These are phyloP conservation scores for Aspergillus cristatus DNA, from an alignment of 495 filamentous ascomycete species.

Conservation along the genomic window DNA sequence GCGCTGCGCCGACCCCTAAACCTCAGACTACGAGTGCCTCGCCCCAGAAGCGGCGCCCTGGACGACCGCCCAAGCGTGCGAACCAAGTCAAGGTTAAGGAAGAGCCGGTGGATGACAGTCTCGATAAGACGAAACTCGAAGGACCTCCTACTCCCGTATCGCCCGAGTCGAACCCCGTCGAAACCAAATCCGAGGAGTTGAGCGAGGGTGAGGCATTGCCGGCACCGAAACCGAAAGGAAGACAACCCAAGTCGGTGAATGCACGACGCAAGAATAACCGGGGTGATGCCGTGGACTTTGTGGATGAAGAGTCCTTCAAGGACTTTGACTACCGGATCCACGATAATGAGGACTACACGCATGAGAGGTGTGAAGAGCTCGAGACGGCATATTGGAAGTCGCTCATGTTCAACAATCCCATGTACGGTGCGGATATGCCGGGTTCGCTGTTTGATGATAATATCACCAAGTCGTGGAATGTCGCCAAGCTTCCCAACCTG, in stretches of 20 bases:
- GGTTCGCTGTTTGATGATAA: constrained; percentile 87
- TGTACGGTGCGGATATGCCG: constrained; percentile 96
- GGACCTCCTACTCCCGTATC: constrained; percentile 47
- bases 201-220: constrained; percentile 43
- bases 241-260: constrained; percentile 51
- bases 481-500: constrained; percentile 86
- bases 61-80: constrained; percentile 35
- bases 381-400: constrained; percentile 95
- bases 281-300: constrained; percentile 54
- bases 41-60: constrained; percentile 38
- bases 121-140: constrained; percentile 31
- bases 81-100: constrained; percentile 39
- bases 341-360: constrained; percentile 72
- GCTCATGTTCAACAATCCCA: constrained; percentile 82
- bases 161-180: constrained; percentile 38
- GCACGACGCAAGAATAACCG: constrained; percentile 74
- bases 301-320: constrained; percentile 82
- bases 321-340: constrained; percentile 82
- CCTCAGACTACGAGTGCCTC: constrained; percentile 24
- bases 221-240: constrained; percentile 36
- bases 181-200: constrained; percentile 38
- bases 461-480: constrained; percentile 76
- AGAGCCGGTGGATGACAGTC: constrained; percentile 31
- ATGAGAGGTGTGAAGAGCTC: constrained; percentile 85
- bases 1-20: constrained; percentile 24